Percentiles rank a stretch among this genome's conserved stretches.
Evolutionary conservation across 2,329 filamentous ascomycete genomes (phyloP).

Genomic region (Diaporthe ilicicola): DNA sequence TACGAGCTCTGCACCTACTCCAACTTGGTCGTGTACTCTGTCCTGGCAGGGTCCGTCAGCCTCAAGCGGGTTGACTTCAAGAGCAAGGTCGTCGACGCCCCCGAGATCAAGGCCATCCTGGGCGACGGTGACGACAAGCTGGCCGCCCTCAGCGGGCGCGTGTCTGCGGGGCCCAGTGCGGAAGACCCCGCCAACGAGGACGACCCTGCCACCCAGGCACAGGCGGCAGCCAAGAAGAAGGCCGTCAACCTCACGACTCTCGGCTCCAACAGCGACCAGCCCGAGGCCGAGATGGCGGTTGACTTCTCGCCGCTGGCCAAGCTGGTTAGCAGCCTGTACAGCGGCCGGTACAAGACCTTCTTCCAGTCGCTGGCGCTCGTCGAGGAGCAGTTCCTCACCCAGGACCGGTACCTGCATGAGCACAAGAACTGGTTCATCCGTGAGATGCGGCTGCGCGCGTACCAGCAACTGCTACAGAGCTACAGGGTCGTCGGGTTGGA

Average conservation of each 20-base stretch:
- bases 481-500: slow-evolving; percentile 96
- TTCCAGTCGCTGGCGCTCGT: slow-evolving; percentile 89
- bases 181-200: slow-evolving; percentile 80
- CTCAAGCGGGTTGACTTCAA: slow-evolving; percentile 99
- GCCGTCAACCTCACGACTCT: slow-evolving; percentile 90
- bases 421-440: slow-evolving; percentile 97
- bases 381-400: slow-evolving; percentile 91
- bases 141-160: slow-evolving; percentile 79
- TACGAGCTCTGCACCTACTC: slow-evolving; percentile 99
- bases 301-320: slow-evolving; percentile 90
- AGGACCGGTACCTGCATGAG: slow-evolving; percentile 94
- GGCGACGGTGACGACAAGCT: slow-evolving; percentile 90
- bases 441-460: slow-evolving; percentile 96
- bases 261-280: slow-evolving; percentile 72
- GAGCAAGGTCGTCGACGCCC: slow-evolving; percentile 96
- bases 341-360: slow-evolving; percentile 92
- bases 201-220: slow-evolving; percentile 60
- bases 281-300: slow-evolving; percentile 81
- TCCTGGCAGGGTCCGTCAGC: slow-evolving; percentile 91
- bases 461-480: slow-evolving; percentile 96
- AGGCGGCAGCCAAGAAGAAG: slow-evolving; percentile 63
- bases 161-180: slow-evolving; percentile 82
- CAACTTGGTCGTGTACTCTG: slow-evolving; percentile 91
- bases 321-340: slow-evolving; percentile 91
- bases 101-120: slow-evolving; percentile 97